Evolutionary conservation across 108 stramenopile genomes (phyloP).

Genomic region (Skeletonema costatum): DNA sequence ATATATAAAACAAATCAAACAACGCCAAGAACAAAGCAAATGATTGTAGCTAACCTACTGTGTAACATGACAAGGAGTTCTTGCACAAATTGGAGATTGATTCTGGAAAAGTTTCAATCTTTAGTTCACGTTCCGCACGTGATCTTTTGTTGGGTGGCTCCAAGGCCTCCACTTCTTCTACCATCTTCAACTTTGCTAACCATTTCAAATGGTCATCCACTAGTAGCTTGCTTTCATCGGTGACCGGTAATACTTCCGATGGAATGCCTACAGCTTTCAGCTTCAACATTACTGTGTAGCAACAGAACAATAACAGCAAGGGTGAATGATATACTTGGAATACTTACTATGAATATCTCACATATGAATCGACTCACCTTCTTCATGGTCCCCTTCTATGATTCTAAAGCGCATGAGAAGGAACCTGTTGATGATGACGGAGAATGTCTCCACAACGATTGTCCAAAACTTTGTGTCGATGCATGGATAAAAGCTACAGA

Average conservation of each 20-base stretch:
- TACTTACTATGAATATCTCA: background rate
- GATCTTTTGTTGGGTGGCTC: background rate
- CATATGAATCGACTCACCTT: background rate
- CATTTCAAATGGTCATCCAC: constrained; percentile 17
- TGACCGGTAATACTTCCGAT: constrained; percentile 11
- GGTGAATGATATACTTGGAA: background rate
- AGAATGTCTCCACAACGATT: constrained; percentile 21
- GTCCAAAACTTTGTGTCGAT: constrained; percentile 17
- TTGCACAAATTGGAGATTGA: background rate
- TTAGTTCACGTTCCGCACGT: background rate
- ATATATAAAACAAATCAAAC: background rate
- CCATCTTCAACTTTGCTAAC: background rate
- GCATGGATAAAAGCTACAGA: constrained; percentile 29
- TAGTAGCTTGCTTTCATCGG: constrained; percentile 14
- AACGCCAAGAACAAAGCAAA: background rate
- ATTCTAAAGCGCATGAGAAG: constrained; percentile 23
- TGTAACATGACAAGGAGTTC: background rate
- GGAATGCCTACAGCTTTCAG: constrained; percentile 32
- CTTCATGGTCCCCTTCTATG: constrained; percentile 7
- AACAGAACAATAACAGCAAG: background rate
- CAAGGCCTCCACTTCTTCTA: background rate
- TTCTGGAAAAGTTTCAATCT: background rate
- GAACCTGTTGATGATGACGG: constrained; percentile 20
- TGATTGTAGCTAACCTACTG: background rate
- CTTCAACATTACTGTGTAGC: constrained; percentile 1